Percentiles rank a stretch among this genome's conserved stretches.
Conservation (phyloP, 2,329 filamentous ascomycete species). For the Aspergillus neoniger region DNA sequence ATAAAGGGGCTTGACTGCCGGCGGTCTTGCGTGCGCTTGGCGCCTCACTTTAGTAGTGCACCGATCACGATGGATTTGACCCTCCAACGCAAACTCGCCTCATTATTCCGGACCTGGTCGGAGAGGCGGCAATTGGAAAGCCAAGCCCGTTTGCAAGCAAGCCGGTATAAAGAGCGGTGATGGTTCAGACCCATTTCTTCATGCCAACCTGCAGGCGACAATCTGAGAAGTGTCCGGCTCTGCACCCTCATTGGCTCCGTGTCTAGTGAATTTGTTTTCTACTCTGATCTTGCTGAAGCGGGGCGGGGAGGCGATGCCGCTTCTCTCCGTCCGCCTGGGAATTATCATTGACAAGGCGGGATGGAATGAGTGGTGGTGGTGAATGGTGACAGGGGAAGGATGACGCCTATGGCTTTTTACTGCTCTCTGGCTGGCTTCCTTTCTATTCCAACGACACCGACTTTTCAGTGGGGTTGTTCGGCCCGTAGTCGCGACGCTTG, state of each 20-base stretch:
- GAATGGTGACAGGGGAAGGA: not conserved
- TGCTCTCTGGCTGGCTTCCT: not conserved
- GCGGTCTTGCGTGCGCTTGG: slow-evolving; percentile 15
- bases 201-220: not conserved
- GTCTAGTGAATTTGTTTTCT: not conserved
- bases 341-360: not conserved
- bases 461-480: slow-evolving; percentile 7
- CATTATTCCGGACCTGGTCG: slow-evolving; percentile 21
- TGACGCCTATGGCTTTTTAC: not conserved
- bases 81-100: slow-evolving; percentile 23
- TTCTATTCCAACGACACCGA: slow-evolving; percentile 3
- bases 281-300: not conserved
- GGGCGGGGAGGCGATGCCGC: not conserved
- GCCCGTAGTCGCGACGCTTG: not conserved
- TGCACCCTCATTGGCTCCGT: slow-evolving; percentile 2
- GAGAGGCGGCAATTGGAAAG: slow-evolving; percentile 13
- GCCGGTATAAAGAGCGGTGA: slow-evolving; percentile 17
- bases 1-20: slow-evolving; percentile 15
- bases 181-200: slow-evolving; percentile 8
- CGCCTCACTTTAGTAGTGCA: slow-evolving; percentile 26
- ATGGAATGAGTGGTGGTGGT: slow-evolving; percentile 2
- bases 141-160: slow-evolving; percentile 14
- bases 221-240: not conserved
- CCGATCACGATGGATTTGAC: slow-evolving; percentile 15
- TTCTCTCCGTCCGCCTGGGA: not conserved